Base-by-base conservation (phyloP, 805 yeast species). In the Sugiyamaella chiloensis region DNA sequence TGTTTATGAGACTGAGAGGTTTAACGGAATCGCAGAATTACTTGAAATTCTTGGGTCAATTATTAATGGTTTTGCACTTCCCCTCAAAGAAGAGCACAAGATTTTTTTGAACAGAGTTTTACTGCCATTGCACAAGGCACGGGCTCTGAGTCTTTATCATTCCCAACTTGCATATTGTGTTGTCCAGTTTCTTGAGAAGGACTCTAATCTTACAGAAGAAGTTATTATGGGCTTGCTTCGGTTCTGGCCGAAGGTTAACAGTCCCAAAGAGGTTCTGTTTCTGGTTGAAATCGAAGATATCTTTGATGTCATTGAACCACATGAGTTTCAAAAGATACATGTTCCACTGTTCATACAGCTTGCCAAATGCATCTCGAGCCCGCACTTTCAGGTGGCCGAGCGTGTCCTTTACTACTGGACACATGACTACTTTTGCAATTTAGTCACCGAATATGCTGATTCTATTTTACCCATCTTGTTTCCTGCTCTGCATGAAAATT, bases 121-220 rank as follows among this genome's bases (percentile, higher is more conserved):
- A 59, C 74, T 93, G 23, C 99, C 99, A 24, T 71, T 93, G 65
- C 99, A 93, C 67, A 91, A 93, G 66, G 91, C 87, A 14, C 84
- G 90, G 64, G 80, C 93, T 45, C 73, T 93, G 48, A 84, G 95
- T 6, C 71, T 91, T 53, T 93, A 91, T 66, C 99, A 93, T 64
- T 96, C 98, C 30, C 99, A 93, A 67, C 75, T 93, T 56, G 96
- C 98, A 5, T 93, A 93, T 68, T 93, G 99, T 70, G 86, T 93
- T 34, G 95, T 93, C 24, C 99, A 93, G 69, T 93, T 93, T 66
- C 72, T 93, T 59, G 99, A 93, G 61, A 93, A 93, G 67, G 99
- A 93, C 63, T 95, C 96, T 2, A 55, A 77, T 11, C 73, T 93
- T 57, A 91, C 98, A 1, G 97, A 90, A 65, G 98, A 90, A 64